phyloP scores from a whole-genome alignment of 306 rosid genomes.

The Gastrolobium villosum region DNA sequence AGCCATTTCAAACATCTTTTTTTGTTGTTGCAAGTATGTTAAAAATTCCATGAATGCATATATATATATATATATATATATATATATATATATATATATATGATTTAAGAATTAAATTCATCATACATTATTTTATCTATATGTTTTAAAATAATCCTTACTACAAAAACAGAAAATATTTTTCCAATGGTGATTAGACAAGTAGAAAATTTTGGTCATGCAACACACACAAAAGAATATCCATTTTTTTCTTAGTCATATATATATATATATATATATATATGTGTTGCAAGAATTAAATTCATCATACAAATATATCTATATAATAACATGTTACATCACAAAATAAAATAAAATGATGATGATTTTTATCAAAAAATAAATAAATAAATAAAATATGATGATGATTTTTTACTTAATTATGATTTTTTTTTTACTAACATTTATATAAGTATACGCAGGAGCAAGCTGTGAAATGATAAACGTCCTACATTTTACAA shows the following conservation, averaged over 20 bases:
- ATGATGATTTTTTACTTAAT: not conserved
- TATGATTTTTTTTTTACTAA: not conserved
- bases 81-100: no score
- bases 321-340: not conserved
- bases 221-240: no score
- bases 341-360: not conserved
- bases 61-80: no score
- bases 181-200: no score
- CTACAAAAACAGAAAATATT: not conserved
- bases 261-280: no score
- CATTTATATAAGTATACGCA: not conserved
- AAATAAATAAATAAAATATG: not conserved
- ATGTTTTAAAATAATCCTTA: not conserved
- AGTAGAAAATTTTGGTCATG: no score
- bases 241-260: no score
- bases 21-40: not conserved
- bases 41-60: not conserved
- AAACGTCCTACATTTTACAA: not conserved
- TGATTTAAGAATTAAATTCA: not conserved
- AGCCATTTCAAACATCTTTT: not conserved
- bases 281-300: no score
- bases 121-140: not conserved
- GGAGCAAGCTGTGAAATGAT: not conserved
- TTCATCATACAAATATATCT: no score
- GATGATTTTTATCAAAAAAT: no score